Evolutionary conservation across 345 rosid genomes (phyloP).

Genomic region (Aethionema arabicum): DNA sequence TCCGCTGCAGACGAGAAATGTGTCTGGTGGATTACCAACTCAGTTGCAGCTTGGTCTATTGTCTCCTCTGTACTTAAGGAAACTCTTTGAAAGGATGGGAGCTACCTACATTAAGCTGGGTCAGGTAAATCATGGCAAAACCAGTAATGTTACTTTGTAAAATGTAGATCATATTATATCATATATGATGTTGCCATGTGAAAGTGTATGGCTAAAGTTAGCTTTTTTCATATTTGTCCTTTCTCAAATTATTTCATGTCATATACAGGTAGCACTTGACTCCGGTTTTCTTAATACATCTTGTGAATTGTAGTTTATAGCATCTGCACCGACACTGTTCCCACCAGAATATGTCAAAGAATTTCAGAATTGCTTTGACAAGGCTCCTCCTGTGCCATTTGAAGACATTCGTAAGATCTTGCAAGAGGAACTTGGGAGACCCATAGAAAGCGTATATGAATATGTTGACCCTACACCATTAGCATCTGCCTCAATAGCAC

Average conservation of each 20-base stretch:
- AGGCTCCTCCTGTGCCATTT: conserved; percentile 78
- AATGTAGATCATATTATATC: conserved; percentile 19
- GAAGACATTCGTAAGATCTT: conserved; percentile 69
- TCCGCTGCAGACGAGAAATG: conserved; percentile 54
- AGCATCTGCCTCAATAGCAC: conserved; percentile 98
- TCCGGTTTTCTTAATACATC: not conserved
- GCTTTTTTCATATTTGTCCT: not conserved
- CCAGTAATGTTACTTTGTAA: not conserved
- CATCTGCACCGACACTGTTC: conserved; percentile 92
- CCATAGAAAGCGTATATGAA: conserved; percentile 77
- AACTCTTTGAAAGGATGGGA: conserved; percentile 94
- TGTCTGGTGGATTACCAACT: conserved; percentile 59
- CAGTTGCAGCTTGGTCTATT: conserved; percentile 78
- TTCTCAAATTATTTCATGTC: not conserved
- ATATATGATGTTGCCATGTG: not conserved
- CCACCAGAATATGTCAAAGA: conserved; percentile 85
- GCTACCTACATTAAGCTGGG: conserved; percentile 96
- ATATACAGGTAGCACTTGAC: conserved; percentile 1
- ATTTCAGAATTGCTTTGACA: conserved; percentile 94
- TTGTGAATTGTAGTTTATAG: conserved; percentile 60
- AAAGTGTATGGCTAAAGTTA: not conserved
- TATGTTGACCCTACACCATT: conserved; percentile 84
- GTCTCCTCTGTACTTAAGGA: conserved; percentile 87
- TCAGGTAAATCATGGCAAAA: conserved; percentile 52
- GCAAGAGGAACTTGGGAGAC: conserved; percentile 84